Evolutionary conservation across 2,329 filamentous ascomycete species (phyloP), one percentile per base, ranked within the genome.

Genomic region (Rhinocladiella similis): DNA sequence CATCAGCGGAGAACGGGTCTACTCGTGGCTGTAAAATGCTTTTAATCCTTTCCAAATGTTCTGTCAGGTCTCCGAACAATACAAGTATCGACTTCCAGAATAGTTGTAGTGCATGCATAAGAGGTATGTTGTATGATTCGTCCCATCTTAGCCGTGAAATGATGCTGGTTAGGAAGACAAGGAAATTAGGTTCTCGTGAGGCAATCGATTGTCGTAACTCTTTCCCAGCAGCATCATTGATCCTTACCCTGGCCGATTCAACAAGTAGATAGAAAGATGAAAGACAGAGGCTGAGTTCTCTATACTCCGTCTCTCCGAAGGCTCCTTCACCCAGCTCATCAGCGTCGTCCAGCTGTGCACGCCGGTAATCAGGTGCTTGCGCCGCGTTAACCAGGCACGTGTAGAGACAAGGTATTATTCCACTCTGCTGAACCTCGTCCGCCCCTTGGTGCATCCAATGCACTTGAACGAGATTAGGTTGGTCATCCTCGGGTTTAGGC

Each of bases 51-150:
- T 86, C 83, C 16, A 96, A 81, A 50, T 60, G 42, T 61, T 91
- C 86, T 51, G 83, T 72, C 36, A 85, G 86, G 39, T 91, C 90
- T 22, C 94, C 94, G 69, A 97, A 94, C 1, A 89, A 82, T 2
- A 97, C 81, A 14, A 97, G 77, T 7, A 96, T 83, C 0, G 90
- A 87, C 75, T 99, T 99, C 93, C 94, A 97, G 47, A 95, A 83
- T 1, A 97, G 77, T 6, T 97, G 77, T 52, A 96, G 85, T 39
- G 94, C 83, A 81, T 88, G 66, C 61, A 89, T 83, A 57, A 89
- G 82, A 36, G 77, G 78, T 57, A 81, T 71, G 60, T 76, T 76
- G 36, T 75, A 72, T 7, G 73, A 72, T 57, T 81, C 79, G 55
- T 90, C 87, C 87, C 88, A 92, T 52, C 89, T 82, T 54, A 90